Evolutionary conservation across 306 rosid species (phyloP).

Genomic region (Nissolia schottii): DNA sequence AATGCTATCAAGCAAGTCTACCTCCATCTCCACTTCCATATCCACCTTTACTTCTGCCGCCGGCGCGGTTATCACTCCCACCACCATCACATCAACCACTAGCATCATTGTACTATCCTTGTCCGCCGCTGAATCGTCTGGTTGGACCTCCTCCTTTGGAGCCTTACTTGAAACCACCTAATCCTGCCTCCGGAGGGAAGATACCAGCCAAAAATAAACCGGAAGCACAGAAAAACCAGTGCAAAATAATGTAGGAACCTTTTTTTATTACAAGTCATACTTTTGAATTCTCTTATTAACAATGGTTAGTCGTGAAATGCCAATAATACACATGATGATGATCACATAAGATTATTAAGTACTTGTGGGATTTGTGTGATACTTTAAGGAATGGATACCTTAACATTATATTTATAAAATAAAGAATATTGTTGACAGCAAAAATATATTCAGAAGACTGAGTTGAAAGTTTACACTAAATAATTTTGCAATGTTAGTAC

Average conservation of each 20-base stretch:
- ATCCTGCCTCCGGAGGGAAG: neutral
- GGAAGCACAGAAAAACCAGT: neutral
- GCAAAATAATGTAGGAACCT: conserved; percentile 21
- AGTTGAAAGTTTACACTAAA: too few relatives aligned
- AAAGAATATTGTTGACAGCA: neutral
- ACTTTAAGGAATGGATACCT: neutral
- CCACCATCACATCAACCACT: neutral
- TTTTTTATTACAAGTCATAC: neutral
- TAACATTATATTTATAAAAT: too few relatives aligned
- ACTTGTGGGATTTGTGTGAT: neutral
- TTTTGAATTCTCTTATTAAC: neutral
- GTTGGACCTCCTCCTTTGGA: conserved; percentile 3
- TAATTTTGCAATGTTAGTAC: too few relatives aligned
- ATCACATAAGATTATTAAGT: neutral
- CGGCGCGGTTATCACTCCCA: neutral
- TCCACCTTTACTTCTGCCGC: too few relatives aligned
- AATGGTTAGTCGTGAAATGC: neutral
- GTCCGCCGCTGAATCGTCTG: neutral
- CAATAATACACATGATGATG: neutral
- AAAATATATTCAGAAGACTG: too few relatives aligned
- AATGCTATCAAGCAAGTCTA: neutral
- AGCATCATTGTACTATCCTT: neutral
- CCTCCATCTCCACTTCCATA: neutral
- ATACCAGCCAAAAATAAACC: neutral
- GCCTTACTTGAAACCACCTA: neutral